phyloP scores from a whole-genome alignment of 2,329 filamentous ascomycete species.

The Colletotrichum scovillei region DNA sequence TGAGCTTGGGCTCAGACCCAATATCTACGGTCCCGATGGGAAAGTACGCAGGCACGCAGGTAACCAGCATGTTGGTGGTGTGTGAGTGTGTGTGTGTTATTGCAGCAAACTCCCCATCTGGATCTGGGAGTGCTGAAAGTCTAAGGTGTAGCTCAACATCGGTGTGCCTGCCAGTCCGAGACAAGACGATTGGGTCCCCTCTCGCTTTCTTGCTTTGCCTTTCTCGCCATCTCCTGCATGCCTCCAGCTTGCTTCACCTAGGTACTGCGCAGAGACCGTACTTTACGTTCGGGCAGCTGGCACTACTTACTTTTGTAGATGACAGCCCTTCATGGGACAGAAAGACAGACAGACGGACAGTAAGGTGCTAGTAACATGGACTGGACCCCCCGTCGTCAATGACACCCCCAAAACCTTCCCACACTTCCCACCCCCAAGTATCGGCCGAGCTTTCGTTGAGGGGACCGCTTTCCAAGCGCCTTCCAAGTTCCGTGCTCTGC shows the following conservation, averaged over 20 bases:
- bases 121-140: not conserved
- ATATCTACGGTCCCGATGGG: not conserved
- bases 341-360: not conserved
- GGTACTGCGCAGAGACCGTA: no score
- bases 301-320: not conserved
- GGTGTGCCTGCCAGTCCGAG: not conserved
- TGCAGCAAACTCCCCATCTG: not conserved
- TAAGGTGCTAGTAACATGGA: not conserved
- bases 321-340: not conserved
- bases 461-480: not conserved
- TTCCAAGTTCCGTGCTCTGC: conserved; percentile 11
- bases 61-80: no score
- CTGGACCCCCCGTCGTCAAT: not conserved
- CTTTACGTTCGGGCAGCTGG: not conserved
- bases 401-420: not conserved
- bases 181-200: not conserved
- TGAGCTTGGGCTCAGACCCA: not conserved
- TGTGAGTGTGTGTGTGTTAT: not conserved
- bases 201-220: not conserved
- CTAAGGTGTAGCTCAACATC: not conserved
- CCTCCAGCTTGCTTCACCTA: no score
- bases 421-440: conserved; percentile 1
- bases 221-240: not conserved
- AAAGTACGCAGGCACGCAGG: not conserved
- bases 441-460: conserved; percentile 26